Evolutionary conservation across 2,329 filamentous ascomycete species (phyloP).

Genomic region (Stagonosporopsis vannaccii): DNA sequence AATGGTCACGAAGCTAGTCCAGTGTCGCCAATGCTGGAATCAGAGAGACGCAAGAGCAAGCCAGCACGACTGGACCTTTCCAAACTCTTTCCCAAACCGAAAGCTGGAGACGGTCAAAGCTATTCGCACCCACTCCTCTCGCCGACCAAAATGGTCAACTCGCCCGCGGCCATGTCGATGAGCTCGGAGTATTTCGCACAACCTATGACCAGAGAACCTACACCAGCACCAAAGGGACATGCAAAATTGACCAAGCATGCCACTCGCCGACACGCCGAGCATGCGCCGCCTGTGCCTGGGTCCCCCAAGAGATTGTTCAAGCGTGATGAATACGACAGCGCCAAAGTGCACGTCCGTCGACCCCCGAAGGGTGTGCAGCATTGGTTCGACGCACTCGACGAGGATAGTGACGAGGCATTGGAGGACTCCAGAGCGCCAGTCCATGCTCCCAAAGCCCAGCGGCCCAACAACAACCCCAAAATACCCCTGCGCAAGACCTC

Average conservation of each 20-base stretch:
- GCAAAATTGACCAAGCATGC: constrained; percentile 37
- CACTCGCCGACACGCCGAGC: constrained; percentile 27
- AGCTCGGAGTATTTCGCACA: constrained; percentile 48
- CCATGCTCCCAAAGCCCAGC: constrained; percentile 23
- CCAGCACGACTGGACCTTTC: constrained; percentile 52
- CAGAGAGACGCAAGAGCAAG: constrained; percentile 43
- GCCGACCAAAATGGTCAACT: constrained; percentile 50
- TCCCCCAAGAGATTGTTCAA: constrained; percentile 40
- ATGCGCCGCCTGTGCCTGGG: constrained; percentile 20
- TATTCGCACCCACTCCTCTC: constrained; percentile 42
- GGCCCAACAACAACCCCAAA: constrained; percentile 14
- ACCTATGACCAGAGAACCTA: constrained; percentile 43
- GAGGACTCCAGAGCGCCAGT: constrained; percentile 25
- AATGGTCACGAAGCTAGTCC: constrained; percentile 26
- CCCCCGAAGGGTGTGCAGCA: constrained; percentile 59
- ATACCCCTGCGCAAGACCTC: constrained; percentile 31
- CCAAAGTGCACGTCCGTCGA: constrained; percentile 56
- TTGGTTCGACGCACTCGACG: constrained; percentile 59
- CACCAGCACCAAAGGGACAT: constrained; percentile 26
- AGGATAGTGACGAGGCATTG: constrained; percentile 46
- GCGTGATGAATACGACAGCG: constrained; percentile 53
- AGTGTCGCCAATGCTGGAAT: constrained; percentile 30
- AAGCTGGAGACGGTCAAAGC: constrained; percentile 26
- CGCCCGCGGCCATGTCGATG: constrained; percentile 50
- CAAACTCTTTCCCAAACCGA: constrained; percentile 52